Evolutionary conservation across 768 basidiomycete genomes (phyloP), one percentile per base, ranked within the genome.

Genomic region (Dioszegia aurantiaca): DNA sequence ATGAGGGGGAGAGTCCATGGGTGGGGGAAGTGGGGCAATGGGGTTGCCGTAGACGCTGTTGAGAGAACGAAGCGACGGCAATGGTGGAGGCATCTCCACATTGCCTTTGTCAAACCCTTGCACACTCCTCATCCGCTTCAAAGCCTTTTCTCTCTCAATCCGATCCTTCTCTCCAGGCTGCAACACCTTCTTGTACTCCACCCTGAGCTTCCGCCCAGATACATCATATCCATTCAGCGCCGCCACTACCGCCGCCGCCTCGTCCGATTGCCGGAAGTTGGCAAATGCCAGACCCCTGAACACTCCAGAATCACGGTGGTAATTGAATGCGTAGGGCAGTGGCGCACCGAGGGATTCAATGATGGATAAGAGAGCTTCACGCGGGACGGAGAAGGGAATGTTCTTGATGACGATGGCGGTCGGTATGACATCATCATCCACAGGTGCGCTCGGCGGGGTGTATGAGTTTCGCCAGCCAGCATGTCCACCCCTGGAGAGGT

Each of bases 381-480:
- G 87, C 80, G 92, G 90, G 66, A 97, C 91, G 71, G 92, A 92
- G 82, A 99, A 99, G 66, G 94, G 94, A 80, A 99, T 99, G 82
- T 97, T 97, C 85, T 99, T 99, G 78, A 99, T 97, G 75, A 99
- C 95, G 73, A 99, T 97, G 55, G 95, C 95, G 10, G 93, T 98
- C 55, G 94, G 94, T 79, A 98, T 98, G 77, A 95, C 83, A 77
- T 95, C 92, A 78, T 95, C 91, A 42, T 73, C 72, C 0, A 48
- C 33, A 8, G 59, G 24, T 4, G 33, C 54, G 26, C 36, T 43
- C 24, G 41, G 33, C 37, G 56, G 56, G 2, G 61, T 57, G 46
- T 67, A 67, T 19, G 59, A 59, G 21, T 61, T 61, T 37, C 65
- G 45, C 65, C 65, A 67, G 9, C 63, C 63, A 41, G 58, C 58